Evolutionary conservation across 2,329 filamentous ascomycete species (phyloP).

Genomic region (Alternaria atra): DNA sequence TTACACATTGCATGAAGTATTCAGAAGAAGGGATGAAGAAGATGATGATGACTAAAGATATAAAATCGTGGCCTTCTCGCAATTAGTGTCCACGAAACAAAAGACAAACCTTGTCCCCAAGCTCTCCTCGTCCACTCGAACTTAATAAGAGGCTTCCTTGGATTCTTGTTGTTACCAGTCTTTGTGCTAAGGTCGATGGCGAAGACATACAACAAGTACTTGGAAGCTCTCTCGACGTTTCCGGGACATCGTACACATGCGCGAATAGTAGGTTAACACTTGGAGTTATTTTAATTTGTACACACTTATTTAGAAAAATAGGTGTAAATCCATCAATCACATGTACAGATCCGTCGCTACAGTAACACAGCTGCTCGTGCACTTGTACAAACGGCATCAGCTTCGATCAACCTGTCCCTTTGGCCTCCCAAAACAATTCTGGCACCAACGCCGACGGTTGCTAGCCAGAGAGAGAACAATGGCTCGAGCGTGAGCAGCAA

Average conservation of each 20-base stretch:
- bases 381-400: neutral
- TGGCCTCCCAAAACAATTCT: neutral
- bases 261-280: neutral
- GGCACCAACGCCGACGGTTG: neutral
- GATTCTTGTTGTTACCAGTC: neutral
- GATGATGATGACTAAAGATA: neutral
- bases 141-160: neutral
- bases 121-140: neutral
- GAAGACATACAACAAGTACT: neutral
- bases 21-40: neutral
- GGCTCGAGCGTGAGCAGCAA: neutral
- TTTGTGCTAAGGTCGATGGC: neutral
- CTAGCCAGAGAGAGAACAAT: neutral
- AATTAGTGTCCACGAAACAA: neutral
- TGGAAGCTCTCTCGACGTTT: neutral
- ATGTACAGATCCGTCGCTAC: neutral
- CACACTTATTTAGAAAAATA: neutral
- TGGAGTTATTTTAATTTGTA: no score
- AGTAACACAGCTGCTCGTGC: neutral
- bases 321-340: neutral
- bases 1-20: neutral
- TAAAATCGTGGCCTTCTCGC: neutral
- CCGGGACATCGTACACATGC: neutral
- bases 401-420: neutral
- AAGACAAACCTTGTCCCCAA: neutral